Conservation (phyloP, 2,329 filamentous ascomycete species). For the Alternaria triticimaculans region DNA sequence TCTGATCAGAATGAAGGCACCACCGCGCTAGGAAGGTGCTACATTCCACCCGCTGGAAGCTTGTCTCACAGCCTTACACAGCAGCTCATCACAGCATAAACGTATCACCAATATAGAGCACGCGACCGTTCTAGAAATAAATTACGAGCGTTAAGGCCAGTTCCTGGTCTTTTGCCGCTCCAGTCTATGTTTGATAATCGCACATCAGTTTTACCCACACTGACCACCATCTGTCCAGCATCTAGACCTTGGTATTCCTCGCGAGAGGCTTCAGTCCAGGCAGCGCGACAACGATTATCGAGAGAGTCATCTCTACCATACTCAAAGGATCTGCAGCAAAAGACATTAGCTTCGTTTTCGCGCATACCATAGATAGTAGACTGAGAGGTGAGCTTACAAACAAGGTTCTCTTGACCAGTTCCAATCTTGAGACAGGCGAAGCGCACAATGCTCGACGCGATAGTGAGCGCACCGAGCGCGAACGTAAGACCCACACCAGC, state of each 20-base stretch:
- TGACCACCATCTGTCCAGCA: accelerated
- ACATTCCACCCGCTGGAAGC: background rate
- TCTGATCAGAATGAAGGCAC: background rate
- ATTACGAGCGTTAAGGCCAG: background rate
- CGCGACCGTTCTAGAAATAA: background rate
- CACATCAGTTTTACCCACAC: too few relatives aligned
- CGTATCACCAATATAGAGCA: too few relatives aligned
- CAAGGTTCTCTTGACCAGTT: constrained; percentile 31
- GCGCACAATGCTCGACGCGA: constrained; percentile 24
- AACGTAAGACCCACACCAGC: constrained; percentile 25
- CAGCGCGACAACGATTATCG: constrained; percentile 29
- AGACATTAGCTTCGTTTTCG: background rate
- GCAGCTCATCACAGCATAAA: too few relatives aligned
- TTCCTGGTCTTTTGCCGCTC: too few relatives aligned
- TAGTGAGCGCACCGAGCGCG: constrained; percentile 24
- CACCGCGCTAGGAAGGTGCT: background rate
- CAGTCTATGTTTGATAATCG: background rate
- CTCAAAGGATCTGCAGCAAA: constrained; percentile 19
- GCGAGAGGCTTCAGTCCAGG: constrained; percentile 27
- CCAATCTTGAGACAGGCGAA: constrained; percentile 28
- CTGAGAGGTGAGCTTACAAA: constrained; percentile 23
- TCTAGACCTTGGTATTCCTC: constrained; percentile 1
- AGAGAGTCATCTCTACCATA: constrained; percentile 32
- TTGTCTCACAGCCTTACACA: background rate
- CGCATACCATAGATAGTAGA: accelerated